Conservation (phyloP, 805 yeast species). For the Saccharomycopsis synnaedendra region DNA sequence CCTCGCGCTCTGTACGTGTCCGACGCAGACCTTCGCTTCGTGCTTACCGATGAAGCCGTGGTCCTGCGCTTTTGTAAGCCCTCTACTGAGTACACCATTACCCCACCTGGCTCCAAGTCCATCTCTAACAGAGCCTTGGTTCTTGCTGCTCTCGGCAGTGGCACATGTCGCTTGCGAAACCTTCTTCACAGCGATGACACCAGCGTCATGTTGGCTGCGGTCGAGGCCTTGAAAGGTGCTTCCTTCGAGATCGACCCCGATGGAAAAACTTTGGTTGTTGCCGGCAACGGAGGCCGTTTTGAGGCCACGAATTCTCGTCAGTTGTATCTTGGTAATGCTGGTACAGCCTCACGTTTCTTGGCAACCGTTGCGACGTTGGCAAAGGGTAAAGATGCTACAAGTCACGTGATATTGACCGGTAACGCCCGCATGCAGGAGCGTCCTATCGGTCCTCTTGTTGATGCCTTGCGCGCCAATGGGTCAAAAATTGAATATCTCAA, state of each 20-base stretch:
- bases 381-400: slow-evolving; percentile 22
- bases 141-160: slow-evolving; percentile 83
- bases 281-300: slow-evolving; percentile 73
- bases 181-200: slow-evolving; percentile 94
- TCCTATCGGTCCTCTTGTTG: slow-evolving; percentile 93
- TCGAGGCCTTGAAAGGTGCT: slow-evolving; percentile 71
- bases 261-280: slow-evolving; percentile 79
- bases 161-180: slow-evolving; percentile 74
- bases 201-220: slow-evolving; percentile 86
- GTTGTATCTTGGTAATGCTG: slow-evolving; percentile 91
- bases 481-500: slow-evolving; percentile 62
- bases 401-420: slow-evolving; percentile 68
- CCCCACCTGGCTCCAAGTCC: slow-evolving; percentile 96
- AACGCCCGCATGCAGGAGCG: slow-evolving; percentile 96
- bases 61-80: slow-evolving; percentile 45
- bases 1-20: slow-evolving; percentile 75
- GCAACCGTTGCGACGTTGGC: slow-evolving; percentile 89
- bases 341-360: slow-evolving; percentile 92
- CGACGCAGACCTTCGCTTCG: slow-evolving; percentile 70
- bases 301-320: slow-evolving; percentile 52
- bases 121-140: slow-evolving; percentile 92
- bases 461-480: slow-evolving; percentile 78
- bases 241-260: slow-evolving; percentile 35
- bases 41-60: slow-evolving; percentile 69
- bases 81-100: slow-evolving; percentile 34